Conservation (phyloP, 805 yeast species). For the Saturnispora kantuleensis region DNA sequence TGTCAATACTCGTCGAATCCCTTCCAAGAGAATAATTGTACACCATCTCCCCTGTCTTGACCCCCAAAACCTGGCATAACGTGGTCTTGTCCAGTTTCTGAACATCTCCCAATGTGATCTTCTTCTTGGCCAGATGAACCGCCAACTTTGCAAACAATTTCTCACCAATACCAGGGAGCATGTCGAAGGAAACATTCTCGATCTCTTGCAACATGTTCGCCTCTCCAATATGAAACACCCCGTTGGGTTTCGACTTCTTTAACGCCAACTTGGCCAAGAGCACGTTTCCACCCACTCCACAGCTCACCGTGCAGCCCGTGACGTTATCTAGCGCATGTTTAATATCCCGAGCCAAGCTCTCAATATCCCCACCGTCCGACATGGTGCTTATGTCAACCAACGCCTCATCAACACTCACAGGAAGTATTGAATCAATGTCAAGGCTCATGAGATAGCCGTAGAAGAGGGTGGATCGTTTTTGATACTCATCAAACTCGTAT, state of each 20-base stretch:
- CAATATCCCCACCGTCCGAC: conserved; percentile 13
- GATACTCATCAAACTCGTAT: conserved; percentile 70
- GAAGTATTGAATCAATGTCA: conserved; percentile 47
- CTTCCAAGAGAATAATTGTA: conserved; percentile 52
- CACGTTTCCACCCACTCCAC: conserved; percentile 70
- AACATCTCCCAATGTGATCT: conserved; percentile 32
- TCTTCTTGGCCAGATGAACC: conserved; percentile 11
- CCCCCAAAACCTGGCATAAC: conserved; percentile 43
- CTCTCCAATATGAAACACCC: conserved; percentile 32
- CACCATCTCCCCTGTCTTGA: conserved; percentile 58
- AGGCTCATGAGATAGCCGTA: conserved; percentile 47
- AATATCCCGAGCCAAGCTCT: conserved; percentile 26
- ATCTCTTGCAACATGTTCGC: conserved; percentile 23
- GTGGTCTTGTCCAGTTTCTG: conserved; percentile 28
- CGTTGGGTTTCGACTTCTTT: conserved; percentile 72
- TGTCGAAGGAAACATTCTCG: conserved; percentile 29
- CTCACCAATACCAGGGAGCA: conserved; percentile 57
- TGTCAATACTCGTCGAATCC: conserved; percentile 52
- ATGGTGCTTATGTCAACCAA: conserved; percentile 49
- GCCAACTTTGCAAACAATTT: conserved; percentile 39
- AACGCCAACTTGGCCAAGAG: conserved; percentile 70
- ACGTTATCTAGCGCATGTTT: conserved; percentile 31
- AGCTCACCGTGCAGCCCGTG: conserved; percentile 62
- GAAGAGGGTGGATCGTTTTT: conserved; percentile 49
- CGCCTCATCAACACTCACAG: conserved; percentile 90